phyloP scores from a whole-genome alignment of 2,329 filamentous ascomycete genomes.

The Pseudogymnoascus sp. region DNA sequence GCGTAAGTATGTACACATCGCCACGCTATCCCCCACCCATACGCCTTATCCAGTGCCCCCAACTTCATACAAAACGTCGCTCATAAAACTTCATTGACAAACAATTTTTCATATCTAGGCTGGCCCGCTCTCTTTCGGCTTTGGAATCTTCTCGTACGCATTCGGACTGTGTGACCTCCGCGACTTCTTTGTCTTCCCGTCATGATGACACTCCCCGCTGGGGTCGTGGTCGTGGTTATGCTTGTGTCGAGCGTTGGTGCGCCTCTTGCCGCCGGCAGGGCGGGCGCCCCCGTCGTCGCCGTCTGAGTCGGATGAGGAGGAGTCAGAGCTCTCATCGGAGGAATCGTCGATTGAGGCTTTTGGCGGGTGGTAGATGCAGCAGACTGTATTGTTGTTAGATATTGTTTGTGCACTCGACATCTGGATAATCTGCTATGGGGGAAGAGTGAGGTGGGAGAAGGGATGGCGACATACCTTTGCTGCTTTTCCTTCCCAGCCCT shows the following conservation, averaged over 20 bases:
- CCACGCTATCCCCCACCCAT: neutral
- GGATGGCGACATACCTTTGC: constrained; percentile 62
- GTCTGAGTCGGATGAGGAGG: constrained; percentile 43
- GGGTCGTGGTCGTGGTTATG: constrained; percentile 36
- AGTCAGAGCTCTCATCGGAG: constrained; percentile 54
- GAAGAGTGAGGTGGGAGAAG: neutral
- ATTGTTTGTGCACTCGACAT: neutral
- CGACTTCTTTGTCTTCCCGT: constrained; percentile 33
- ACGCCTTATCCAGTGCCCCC: neutral
- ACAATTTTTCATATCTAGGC: neutral
- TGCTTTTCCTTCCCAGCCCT: constrained; percentile 85
- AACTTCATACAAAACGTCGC: neutral
- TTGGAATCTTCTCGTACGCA: constrained; percentile 72
- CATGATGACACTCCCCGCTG: constrained; percentile 30
- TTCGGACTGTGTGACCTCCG: constrained; percentile 62
- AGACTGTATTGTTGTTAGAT: constrained; percentile 53
- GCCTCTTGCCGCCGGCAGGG: constrained; percentile 24
- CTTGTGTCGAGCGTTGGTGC: constrained; percentile 32
- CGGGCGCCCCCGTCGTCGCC: constrained; percentile 47
- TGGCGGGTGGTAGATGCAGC: constrained; percentile 94
- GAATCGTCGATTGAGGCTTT: constrained; percentile 77
- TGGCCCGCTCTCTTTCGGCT: constrained; percentile 36
- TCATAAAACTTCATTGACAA: constrained; percentile 5
- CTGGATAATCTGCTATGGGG: neutral
- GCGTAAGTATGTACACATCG: neutral